Evolutionary conservation across 306 rosid species (phyloP).

Genomic region (Fragaria nilgerrensis): DNA sequence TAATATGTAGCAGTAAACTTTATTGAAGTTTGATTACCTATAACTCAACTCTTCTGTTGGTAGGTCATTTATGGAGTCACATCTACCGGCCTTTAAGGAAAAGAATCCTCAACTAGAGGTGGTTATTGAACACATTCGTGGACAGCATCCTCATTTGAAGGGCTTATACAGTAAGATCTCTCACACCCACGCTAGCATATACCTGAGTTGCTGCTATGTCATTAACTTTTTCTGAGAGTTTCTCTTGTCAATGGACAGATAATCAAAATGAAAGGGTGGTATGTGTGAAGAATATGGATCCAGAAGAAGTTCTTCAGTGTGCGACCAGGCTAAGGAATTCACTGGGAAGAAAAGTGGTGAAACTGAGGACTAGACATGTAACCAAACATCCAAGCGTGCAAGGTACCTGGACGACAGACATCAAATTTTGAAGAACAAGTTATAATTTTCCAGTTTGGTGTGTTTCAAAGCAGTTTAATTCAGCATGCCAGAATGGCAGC

Average conservation of each 20-base stretch:
- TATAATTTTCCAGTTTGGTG: constrained; percentile 14
- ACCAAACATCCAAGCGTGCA: constrained; percentile 85
- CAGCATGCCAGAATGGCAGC: background rate
- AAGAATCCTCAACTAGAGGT: constrained; percentile 84
- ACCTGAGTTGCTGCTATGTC: background rate
- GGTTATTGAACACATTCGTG: constrained; percentile 80
- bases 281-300: constrained; percentile 85
- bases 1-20: background rate
- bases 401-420: constrained; percentile 90
- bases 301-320: constrained; percentile 59
- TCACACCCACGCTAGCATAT: background rate
- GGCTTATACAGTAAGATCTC: constrained; percentile 62
- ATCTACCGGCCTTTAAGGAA: constrained; percentile 69
- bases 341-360: constrained; percentile 87
- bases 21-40: constrained; percentile 14
- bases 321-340: constrained; percentile 81
- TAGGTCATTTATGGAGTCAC: constrained; percentile 85
- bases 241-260: constrained; percentile 40
- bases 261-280: constrained; percentile 70
- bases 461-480: background rate
- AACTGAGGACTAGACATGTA: constrained; percentile 81
- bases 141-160: constrained; percentile 92
- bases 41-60: constrained; percentile 14
- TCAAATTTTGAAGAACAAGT: constrained; percentile 42
- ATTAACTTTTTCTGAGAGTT: background rate